A percentile compares a stretch with the other conserved stretches of the same genome.
phyloP scores from a whole-genome alignment of 768 basidiomycete species.

The Chalciporus sphaerocephalus region DNA sequence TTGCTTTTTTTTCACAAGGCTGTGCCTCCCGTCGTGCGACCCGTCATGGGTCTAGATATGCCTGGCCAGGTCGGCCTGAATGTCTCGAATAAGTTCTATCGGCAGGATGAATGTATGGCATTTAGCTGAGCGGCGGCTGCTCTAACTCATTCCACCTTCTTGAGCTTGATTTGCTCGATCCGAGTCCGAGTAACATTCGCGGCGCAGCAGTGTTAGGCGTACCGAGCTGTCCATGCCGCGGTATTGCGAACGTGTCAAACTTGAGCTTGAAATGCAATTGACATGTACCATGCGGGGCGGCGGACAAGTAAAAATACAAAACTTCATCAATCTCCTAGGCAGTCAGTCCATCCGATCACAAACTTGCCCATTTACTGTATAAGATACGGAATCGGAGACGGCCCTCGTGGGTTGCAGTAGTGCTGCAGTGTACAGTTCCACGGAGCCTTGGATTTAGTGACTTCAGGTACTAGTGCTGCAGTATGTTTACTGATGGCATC shows the following conservation, averaged over 20 bases:
- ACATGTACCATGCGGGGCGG: background rate
- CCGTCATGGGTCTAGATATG: too few species aligned
- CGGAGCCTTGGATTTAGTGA: constrained; percentile 24
- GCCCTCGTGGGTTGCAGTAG: too few species aligned
- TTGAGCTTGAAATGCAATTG: too few species aligned
- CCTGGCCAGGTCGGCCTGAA: too few species aligned
- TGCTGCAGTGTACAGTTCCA: constrained; percentile 15
- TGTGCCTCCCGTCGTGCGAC: background rate
- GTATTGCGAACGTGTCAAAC: background rate
- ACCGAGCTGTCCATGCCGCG: background rate
- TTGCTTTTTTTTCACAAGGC: background rate
- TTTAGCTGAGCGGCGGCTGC: background rate
- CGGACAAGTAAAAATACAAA: background rate
- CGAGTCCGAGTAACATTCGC: background rate
- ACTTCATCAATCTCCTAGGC: too few species aligned
- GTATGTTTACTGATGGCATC: background rate
- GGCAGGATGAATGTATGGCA: background rate
- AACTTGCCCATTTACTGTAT: too few species aligned
- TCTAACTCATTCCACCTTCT: background rate
- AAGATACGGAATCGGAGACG: too few species aligned
- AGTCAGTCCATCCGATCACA: too few species aligned
- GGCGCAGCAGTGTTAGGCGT: background rate
- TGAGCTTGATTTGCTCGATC: too few species aligned
- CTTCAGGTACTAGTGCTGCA: too few species aligned
- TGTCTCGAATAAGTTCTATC: background rate